These are phyloP conservation scores for Pichia heedii DNA, from an alignment of 805 yeast species.

Conservation along the genomic window DNA sequence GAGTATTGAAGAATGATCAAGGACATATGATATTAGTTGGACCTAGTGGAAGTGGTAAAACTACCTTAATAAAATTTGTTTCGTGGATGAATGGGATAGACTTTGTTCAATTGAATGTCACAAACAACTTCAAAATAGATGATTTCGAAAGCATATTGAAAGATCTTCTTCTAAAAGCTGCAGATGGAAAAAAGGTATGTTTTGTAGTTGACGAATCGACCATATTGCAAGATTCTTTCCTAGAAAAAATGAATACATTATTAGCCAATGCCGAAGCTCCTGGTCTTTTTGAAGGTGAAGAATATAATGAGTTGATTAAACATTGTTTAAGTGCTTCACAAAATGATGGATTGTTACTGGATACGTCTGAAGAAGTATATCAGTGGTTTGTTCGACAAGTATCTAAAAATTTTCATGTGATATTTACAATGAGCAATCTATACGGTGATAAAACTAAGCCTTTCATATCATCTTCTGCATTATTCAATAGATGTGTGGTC, in stretches of 20 bases:
- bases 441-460: slow-evolving; percentile 29
- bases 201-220: slow-evolving; percentile 76
- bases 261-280: slow-evolving; percentile 91
- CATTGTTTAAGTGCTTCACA: slow-evolving; percentile 49
- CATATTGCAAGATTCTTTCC: slow-evolving; percentile 63
- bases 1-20: slow-evolving; percentile 76
- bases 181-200: slow-evolving; percentile 54
- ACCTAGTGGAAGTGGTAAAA: slow-evolving; percentile 72
- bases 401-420: slow-evolving; percentile 67
- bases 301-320: slow-evolving; percentile 41
- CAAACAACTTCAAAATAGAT: slow-evolving; percentile 39
- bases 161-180: slow-evolving; percentile 40
- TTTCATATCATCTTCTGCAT: slow-evolving; percentile 72
- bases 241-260: slow-evolving; percentile 89
- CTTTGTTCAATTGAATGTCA: slow-evolving; percentile 49
- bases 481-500: slow-evolving; percentile 81
- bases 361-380: slow-evolving; percentile 60
- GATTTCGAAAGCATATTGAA: slow-evolving; percentile 66
- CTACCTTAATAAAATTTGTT: slow-evolving; percentile 69
- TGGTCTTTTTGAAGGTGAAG: slow-evolving; percentile 77
- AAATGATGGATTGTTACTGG: slow-evolving; percentile 53
- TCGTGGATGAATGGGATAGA: slow-evolving; percentile 84
- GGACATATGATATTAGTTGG: slow-evolving; percentile 89
- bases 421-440: slow-evolving; percentile 63
- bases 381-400: slow-evolving; percentile 66